A percentile compares a stretch with the other conserved stretches of the same genome.
phyloP scores from a whole-genome alignment of 2,329 filamentous ascomycete species.

The Calycina herbarum region DNA sequence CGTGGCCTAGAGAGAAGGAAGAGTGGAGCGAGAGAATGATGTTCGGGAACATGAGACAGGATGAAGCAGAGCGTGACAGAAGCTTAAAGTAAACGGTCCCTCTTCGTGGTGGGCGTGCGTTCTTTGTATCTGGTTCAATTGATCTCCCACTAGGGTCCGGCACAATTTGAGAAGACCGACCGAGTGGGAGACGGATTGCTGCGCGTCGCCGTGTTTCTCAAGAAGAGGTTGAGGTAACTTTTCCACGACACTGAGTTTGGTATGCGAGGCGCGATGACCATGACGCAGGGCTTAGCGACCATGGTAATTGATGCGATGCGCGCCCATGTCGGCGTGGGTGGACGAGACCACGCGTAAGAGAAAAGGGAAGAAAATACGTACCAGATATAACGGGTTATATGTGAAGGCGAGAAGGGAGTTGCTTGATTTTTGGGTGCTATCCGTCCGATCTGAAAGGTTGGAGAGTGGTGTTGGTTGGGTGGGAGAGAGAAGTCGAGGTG shows the following conservation, averaged over 20 bases:
- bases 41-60: conserved; percentile 31
- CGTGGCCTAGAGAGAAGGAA: background rate
- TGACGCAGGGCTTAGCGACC: conserved; percentile 13
- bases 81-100: conserved; percentile 27
- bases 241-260: background rate
- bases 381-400: background rate
- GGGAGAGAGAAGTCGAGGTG: background rate
- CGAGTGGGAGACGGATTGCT: background rate
- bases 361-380: conserved; percentile 1
- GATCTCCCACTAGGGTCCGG: background rate
- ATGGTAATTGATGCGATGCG: background rate
- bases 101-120: background rate
- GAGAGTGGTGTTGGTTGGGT: background rate
- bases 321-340: background rate
- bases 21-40: background rate
- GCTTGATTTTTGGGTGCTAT: background rate
- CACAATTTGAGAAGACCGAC: background rate
- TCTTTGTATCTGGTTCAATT: too few species aligned
- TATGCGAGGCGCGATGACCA: conserved; percentile 2
- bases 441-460: background rate
- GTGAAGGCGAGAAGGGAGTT: background rate
- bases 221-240: background rate
- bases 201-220: background rate
- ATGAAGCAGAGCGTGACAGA: conserved; percentile 34
- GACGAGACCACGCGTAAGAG: too few species aligned